These are phyloP conservation scores for Torrubiellomyces zombiae DNA, from an alignment of 2,329 filamentous ascomycete genomes.

Conservation along the genomic window DNA sequence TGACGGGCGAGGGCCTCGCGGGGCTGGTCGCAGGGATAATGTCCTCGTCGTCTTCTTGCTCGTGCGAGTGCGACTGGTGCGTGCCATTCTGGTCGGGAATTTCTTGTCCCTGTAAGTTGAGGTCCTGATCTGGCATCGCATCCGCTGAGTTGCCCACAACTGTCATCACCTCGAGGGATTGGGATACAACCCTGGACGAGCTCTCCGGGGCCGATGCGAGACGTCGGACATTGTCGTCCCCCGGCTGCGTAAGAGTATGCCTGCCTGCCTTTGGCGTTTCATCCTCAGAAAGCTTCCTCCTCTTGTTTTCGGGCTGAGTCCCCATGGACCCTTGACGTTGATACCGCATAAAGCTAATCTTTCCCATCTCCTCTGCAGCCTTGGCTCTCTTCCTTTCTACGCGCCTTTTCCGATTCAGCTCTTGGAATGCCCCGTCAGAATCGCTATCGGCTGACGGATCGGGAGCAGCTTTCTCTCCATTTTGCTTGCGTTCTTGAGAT, in stretches of 20 bases:
- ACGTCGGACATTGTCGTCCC: too few species aligned
- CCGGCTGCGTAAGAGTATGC: too few species aligned
- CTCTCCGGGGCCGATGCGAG: too few species aligned
- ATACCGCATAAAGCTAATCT: constrained; percentile 19
- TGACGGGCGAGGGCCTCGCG: constrained; percentile 13
- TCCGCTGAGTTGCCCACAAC: constrained; percentile 11
- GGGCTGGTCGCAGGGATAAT: constrained; percentile 23
- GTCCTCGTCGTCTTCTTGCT: too few species aligned
- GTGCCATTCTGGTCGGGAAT: too few species aligned
- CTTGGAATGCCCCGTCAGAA: constrained; percentile 16
- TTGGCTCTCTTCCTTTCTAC: constrained; percentile 21
- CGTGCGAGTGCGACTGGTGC: too few species aligned
- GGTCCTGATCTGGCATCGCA: too few species aligned
- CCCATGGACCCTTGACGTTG: constrained; percentile 8
- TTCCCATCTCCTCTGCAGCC: constrained; percentile 22
- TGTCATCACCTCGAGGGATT: too few species aligned
- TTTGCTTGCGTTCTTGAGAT: constrained; percentile 24
- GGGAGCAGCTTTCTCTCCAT: constrained; percentile 9
- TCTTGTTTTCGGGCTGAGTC: constrained; percentile 12
- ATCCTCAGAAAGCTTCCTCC: constrained; percentile 7
- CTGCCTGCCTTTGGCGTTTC: too few species aligned
- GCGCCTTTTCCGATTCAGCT: constrained; percentile 18
- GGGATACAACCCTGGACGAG: too few species aligned
- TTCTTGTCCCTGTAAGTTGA: too few species aligned
- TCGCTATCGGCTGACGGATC: constrained; percentile 15